phyloP scores from a whole-genome alignment of 2,329 filamentous ascomycete species.

The Pseudogymnoascus sp. region DNA sequence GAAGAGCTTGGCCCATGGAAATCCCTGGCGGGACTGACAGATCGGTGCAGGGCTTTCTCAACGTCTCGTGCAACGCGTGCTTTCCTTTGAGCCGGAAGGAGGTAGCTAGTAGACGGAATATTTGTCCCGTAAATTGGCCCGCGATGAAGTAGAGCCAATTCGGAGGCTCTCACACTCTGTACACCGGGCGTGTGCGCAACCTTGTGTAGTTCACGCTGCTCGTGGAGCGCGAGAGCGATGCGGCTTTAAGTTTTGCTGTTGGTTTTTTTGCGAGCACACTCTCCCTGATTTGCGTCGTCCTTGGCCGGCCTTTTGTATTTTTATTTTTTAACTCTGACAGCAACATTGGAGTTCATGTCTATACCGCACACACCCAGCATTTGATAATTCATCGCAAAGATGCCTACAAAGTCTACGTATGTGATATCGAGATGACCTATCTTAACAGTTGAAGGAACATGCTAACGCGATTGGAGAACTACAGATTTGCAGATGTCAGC shows the following conservation, averaged over 20 bases:
- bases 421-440: not conserved
- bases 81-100: not conserved
- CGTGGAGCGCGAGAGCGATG: not conserved
- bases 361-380: not conserved
- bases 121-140: not conserved
- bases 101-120: not conserved
- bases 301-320: not conserved
- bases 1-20: not conserved
- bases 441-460: not conserved
- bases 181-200: not conserved
- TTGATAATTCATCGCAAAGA: not conserved
- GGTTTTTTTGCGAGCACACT: not conserved
- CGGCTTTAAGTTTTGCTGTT: not conserved
- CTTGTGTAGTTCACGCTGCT: not conserved
- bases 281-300: not conserved
- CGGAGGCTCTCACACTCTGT: not conserved
- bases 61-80: not conserved
- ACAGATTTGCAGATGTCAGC: conserved; percentile 17
- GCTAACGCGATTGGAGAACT: conserved; percentile 34
- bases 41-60: not conserved
- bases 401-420: not conserved
- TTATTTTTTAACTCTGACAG: not conserved
- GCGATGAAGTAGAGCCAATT: not conserved
- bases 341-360: not conserved
- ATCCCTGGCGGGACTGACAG: not conserved